These are phyloP conservation scores for Hyaloscypha variabilis DNA, from an alignment of 495 filamentous ascomycete genomes.

Conservation along the genomic window DNA sequence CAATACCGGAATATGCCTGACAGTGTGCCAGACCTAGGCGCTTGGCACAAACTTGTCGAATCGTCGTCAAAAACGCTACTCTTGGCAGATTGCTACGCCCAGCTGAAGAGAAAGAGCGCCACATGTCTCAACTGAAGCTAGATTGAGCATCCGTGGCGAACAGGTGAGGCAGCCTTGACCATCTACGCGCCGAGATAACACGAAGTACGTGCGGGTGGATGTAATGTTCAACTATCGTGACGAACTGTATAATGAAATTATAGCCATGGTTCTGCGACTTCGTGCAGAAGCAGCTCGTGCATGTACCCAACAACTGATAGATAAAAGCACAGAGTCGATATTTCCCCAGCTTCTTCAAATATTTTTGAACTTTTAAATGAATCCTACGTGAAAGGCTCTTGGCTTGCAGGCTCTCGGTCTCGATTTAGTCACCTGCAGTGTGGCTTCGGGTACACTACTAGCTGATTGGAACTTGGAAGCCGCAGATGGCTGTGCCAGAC, in stretches of 20 bases:
- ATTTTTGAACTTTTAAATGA: background rate
- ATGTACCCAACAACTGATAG: too few species aligned
- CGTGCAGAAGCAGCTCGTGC: too few species aligned
- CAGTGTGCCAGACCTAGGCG: background rate
- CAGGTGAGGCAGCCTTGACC: background rate
- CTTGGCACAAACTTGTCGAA: background rate
- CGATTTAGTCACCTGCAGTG: background rate
- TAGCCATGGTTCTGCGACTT: background rate
- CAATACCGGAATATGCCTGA: background rate
- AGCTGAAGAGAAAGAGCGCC: background rate
- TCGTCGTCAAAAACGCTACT: background rate
- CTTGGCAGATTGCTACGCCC: background rate
- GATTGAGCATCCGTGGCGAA: background rate
- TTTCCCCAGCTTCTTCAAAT: too few species aligned
- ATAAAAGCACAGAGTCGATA: too few species aligned
- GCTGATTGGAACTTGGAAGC: background rate
- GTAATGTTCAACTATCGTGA: background rate
- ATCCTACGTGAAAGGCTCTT: background rate
- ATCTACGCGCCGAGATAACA: background rate
- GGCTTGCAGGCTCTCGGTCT: background rate
- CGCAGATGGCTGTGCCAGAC: background rate
- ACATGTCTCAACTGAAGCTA: background rate
- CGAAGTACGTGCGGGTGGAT: background rate
- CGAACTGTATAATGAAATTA: background rate
- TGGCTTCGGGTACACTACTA: background rate